Conservation (phyloP, 257 asterid genomes). For the Primulina eburnea region DNA sequence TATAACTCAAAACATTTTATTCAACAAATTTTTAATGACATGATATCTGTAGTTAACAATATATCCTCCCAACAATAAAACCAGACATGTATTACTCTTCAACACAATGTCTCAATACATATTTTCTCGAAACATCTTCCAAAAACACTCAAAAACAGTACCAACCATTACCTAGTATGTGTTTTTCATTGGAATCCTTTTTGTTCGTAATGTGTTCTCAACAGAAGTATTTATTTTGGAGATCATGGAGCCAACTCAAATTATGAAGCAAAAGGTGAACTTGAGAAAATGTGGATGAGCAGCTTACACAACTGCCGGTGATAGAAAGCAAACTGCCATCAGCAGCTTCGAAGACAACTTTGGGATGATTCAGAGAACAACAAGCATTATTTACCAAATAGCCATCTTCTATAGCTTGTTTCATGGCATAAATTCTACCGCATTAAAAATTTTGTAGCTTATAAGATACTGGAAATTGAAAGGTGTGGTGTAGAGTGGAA, state of each 20-base stretch:
- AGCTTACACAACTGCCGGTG: too few relatives aligned
- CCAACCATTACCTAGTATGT: not conserved
- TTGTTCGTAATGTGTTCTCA: not conserved
- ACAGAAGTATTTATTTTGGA: not conserved
- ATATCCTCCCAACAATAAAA: too few relatives aligned
- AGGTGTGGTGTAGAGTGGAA: not conserved
- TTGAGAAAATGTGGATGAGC: not conserved
- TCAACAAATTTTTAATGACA: too few relatives aligned
- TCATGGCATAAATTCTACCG: not conserved
- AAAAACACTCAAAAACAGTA: not conserved
- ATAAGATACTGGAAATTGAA: not conserved
- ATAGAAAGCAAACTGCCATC: not conserved
- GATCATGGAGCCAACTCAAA: not conserved
- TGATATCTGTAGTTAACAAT: too few relatives aligned
- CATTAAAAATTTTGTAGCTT: not conserved
- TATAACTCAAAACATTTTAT: too few relatives aligned
- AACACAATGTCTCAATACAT: not conserved
- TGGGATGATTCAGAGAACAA: not conserved
- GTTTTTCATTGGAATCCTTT: not conserved
- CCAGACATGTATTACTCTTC: too few relatives aligned
- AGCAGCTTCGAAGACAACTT: not conserved
- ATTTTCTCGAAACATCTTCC: not conserved
- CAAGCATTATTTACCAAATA: not conserved
- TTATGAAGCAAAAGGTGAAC: not conserved
- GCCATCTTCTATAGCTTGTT: constrained; percentile 3